Conservation (phyloP, 2,329 filamentous ascomycete genomes). For the Aspergillus ibericus region DNA sequence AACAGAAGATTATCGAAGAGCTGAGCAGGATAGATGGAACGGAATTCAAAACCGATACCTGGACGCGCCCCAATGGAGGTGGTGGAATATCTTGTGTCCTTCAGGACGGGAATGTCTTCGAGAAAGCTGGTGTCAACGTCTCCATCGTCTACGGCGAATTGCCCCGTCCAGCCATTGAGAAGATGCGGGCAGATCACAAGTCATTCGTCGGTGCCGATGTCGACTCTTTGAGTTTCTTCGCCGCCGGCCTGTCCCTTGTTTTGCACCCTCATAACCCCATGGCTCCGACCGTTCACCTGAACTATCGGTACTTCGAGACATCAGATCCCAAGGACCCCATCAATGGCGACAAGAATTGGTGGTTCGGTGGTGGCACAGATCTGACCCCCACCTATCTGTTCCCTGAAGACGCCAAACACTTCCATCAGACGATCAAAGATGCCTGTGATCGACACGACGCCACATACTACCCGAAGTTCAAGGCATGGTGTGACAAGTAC, state of each 20-base stretch:
- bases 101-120: constrained; percentile 94
- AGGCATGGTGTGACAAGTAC: constrained; percentile 98
- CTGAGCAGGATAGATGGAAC: constrained; percentile 82
- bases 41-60: constrained; percentile 79
- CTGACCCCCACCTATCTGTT: constrained; percentile 92
- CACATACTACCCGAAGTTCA: constrained; percentile 89
- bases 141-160: constrained; percentile 92
- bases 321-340: constrained; percentile 76
- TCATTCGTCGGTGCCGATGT: constrained; percentile 74
- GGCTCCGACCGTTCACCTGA: constrained; percentile 95
- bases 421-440: constrained; percentile 90
- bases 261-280: constrained; percentile 93
- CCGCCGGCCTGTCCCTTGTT: constrained; percentile 87
- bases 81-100: constrained; percentile 93
- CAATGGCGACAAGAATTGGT: constrained; percentile 72
- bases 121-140: constrained; percentile 95
- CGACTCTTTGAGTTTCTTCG: constrained; percentile 90
- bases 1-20: constrained; percentile 79
- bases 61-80: constrained; percentile 83
- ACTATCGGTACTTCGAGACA: constrained; percentile 98
- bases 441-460: constrained; percentile 92
- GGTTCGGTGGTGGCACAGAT: constrained; percentile 96
- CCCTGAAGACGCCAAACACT: constrained; percentile 95
- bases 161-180: constrained; percentile 80
- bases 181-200: constrained; percentile 95